These are phyloP conservation scores for Chalciporus sp. DNA, from an alignment of 1,284 basidiomycete genomes.

Conservation along the genomic window DNA sequence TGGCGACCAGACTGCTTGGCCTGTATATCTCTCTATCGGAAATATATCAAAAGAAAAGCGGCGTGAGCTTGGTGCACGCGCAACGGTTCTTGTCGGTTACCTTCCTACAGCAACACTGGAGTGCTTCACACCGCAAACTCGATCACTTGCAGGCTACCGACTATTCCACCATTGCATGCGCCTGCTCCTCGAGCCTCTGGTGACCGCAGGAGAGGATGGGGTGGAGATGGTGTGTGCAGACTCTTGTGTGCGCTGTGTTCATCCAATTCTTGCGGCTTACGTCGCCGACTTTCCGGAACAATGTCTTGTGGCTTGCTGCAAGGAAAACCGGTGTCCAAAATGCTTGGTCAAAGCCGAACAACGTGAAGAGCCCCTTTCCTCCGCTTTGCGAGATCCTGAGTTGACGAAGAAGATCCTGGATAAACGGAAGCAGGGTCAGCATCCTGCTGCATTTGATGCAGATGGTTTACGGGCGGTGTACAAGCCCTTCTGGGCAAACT, in stretches of 20 bases:
- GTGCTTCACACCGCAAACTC: slow-evolving; percentile 13
- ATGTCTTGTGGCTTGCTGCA: slow-evolving; percentile 26
- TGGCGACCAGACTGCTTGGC: slow-evolving; percentile 2
- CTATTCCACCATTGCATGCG: slow-evolving; percentile 32
- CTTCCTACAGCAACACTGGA: slow-evolving; percentile 25
- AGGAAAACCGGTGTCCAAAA: slow-evolving; percentile 19
- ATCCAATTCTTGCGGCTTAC: slow-evolving; percentile 23
- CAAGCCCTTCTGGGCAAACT: slow-evolving; percentile 29
- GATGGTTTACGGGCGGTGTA: slow-evolving; percentile 10
- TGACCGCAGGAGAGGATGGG: slow-evolving; percentile 22
- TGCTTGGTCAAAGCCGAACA: slow-evolving; percentile 14
- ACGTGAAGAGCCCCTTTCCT: slow-evolving; percentile 5
- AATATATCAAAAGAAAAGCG: slow-evolving; percentile 17
- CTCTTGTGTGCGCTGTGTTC: slow-evolving; percentile 16
- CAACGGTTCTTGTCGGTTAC: slow-evolving; percentile 29
- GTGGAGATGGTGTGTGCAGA: slow-evolving; percentile 26
- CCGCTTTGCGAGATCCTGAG: background rate
- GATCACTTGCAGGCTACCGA: slow-evolving; percentile 13
- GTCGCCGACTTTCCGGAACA: slow-evolving; percentile 27
- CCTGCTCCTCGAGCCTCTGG: slow-evolving; percentile 20
- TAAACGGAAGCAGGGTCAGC: background rate
- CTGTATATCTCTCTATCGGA: slow-evolving; percentile 3
- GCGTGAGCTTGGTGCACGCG: slow-evolving; percentile 17
- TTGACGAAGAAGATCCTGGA: background rate
- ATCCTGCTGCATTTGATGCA: background rate